Percentiles rank a stretch among this genome's conserved stretches.
phyloP scores from a whole-genome alignment of 164 flowering plant genomes.

The Taxillus chinensis region DNA sequence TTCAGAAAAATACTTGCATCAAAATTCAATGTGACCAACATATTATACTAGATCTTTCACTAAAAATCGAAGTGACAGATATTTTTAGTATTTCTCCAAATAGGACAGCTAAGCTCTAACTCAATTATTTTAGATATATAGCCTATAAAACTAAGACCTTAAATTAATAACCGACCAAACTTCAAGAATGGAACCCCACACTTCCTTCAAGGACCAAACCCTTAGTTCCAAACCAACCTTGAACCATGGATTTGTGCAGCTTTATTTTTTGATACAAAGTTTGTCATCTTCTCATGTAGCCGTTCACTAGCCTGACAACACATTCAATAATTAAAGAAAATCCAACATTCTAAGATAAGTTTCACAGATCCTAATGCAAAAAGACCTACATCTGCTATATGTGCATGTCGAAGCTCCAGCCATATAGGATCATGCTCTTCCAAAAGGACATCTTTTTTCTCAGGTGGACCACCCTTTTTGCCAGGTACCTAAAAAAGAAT shows the following conservation, averaged over 20 bases:
- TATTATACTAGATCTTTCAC: neutral
- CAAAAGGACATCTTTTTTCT: slow-evolving; percentile 83
- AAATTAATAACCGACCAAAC: neutral
- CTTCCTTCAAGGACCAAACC: too few species aligned
- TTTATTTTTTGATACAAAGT: slow-evolving; percentile 81
- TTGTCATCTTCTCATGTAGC: slow-evolving; percentile 83
- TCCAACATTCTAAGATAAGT: slow-evolving; percentile 4
- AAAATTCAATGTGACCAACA: too few species aligned
- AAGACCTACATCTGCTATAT: slow-evolving; percentile 86
- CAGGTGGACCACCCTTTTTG: slow-evolving; percentile 68
- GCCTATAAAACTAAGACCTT: neutral
- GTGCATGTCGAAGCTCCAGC: slow-evolving; percentile 96
- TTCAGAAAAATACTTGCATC: too few species aligned
- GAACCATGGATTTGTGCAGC: slow-evolving; percentile 89
- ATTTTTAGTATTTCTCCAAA: neutral
- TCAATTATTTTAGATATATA: neutral
- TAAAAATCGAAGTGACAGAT: neutral
- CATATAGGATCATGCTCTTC: slow-evolving; percentile 97
- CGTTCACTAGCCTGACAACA: slow-evolving; percentile 79
- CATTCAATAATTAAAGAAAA: slow-evolving; percentile 13
- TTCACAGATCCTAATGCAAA: slow-evolving; percentile 2
- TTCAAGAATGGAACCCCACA: neutral
- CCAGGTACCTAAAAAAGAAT: slow-evolving; percentile 46
- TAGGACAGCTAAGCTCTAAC: neutral
- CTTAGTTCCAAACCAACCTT: slow-evolving; percentile 29